A percentile compares a stretch with the other conserved stretches of the same genome.
Evolutionary conservation across 1,284 basidiomycete species (phyloP).

Genomic region (Schizophyllum amplum): DNA sequence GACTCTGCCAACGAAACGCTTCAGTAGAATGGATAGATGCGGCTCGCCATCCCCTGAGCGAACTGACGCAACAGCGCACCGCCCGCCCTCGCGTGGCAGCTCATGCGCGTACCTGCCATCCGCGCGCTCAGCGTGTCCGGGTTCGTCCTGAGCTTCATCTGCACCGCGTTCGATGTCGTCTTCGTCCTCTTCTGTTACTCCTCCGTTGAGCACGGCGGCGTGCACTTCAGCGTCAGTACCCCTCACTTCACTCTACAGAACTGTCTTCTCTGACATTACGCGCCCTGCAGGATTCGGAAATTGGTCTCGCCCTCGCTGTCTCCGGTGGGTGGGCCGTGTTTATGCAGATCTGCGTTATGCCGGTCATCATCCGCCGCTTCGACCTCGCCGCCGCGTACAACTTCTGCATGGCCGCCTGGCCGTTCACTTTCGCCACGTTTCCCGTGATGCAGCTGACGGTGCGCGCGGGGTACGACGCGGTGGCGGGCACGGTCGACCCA

Average conservation of each 20-base stretch:
- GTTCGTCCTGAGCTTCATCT: constrained; percentile 47
- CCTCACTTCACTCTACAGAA: background rate
- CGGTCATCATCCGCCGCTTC: constrained; percentile 35
- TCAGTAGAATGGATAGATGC: constrained; percentile 9
- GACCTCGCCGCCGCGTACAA: constrained; percentile 35
- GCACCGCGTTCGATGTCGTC: constrained; percentile 54
- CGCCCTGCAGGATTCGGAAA: constrained; percentile 41
- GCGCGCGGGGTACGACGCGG: constrained; percentile 20
- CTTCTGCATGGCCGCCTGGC: constrained; percentile 40
- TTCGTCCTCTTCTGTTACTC: constrained; percentile 66
- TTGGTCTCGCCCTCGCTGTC: constrained; percentile 48
- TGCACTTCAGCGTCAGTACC: constrained; percentile 44
- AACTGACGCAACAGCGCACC: constrained; percentile 12
- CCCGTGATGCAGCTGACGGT: constrained; percentile 40
- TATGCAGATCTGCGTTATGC: constrained; percentile 41
- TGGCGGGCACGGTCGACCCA: constrained; percentile 17
- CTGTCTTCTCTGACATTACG: constrained; percentile 4
- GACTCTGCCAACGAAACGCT: background rate
- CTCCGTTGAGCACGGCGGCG: constrained; percentile 44
- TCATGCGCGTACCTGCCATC: constrained; percentile 41
- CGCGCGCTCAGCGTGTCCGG: constrained; percentile 46
- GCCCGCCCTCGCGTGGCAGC: constrained; percentile 6
- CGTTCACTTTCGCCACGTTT: constrained; percentile 33
- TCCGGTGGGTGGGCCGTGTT: constrained; percentile 34
- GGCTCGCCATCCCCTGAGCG: constrained; percentile 8